Conservation (phyloP, 192 early-diverging fungal species). For the Cladochytrium replicatum region DNA sequence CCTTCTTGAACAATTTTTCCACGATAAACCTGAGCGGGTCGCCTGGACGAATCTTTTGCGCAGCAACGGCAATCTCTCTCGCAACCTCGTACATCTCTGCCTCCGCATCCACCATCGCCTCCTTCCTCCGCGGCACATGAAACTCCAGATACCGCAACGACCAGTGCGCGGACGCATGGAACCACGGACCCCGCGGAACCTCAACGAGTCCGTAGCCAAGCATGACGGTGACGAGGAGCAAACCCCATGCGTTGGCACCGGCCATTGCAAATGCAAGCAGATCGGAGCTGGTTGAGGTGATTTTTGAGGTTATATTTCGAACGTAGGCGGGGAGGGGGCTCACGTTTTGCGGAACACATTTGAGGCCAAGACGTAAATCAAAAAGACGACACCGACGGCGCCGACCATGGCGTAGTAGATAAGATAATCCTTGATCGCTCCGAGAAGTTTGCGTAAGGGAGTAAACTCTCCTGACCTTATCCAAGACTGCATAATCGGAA, state of each 20-base stretch:
- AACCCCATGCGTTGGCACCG: constrained; percentile 87
- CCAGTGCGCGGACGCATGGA: constrained; percentile 47
- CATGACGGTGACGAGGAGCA: constrained; percentile 76
- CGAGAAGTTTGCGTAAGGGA: constrained; percentile 52
- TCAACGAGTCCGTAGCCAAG: constrained; percentile 91
- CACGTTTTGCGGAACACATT: too few species aligned
- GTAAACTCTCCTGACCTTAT: constrained; percentile 79
- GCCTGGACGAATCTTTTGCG: constrained; percentile 16
- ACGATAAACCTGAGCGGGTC: constrained; percentile 51
- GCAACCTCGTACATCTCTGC: constrained; percentile 64
- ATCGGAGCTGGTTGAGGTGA: too few species aligned
- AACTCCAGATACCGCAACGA: constrained; percentile 56
- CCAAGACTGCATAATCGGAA: constrained; percentile 77
- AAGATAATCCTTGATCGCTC: constrained; percentile 70
- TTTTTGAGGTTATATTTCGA: too few species aligned
- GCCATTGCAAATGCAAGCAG: constrained; percentile 81
- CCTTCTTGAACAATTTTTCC: constrained; percentile 51
- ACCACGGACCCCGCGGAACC: constrained; percentile 80
- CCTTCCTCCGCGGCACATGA: constrained; percentile 61
- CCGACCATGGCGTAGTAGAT: constrained; percentile 69
- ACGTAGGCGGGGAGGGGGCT: too few species aligned
- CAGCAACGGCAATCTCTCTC: constrained; percentile 35
- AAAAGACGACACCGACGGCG: constrained; percentile 53
- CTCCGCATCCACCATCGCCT: constrained; percentile 72
- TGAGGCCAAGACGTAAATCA: constrained; percentile 61